A percentile compares a stretch with the other conserved stretches of the same genome.
Conservation (phyloP, 1,284 basidiomycete genomes). For the Coriolopsis trogii region DNA sequence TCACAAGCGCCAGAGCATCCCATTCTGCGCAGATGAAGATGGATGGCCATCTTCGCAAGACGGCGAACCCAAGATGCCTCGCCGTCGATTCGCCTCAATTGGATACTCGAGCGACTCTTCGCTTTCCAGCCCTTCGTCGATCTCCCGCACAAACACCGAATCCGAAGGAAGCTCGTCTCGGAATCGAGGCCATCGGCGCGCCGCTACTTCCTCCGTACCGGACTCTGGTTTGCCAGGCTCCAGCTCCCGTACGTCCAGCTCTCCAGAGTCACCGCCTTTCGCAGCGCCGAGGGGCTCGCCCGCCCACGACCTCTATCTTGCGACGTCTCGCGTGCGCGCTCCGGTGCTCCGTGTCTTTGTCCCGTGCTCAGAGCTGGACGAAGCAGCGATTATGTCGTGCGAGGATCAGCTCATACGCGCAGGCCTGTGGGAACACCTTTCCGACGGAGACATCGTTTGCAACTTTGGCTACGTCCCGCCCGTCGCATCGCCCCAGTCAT, state of each 20-base stretch:
- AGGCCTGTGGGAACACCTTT: constrained; percentile 72
- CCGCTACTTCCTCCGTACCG: constrained; percentile 11
- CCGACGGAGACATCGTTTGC: constrained; percentile 73
- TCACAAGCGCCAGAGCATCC: constrained; percentile 6
- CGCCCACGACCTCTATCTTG: constrained; percentile 63
- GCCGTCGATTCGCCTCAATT: constrained; percentile 42
- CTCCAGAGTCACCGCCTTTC: no score
- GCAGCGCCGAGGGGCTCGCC: constrained; percentile 36
- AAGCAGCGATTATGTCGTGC: constrained; percentile 53
- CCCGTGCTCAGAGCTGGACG: constrained; percentile 60
- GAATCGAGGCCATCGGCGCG: constrained; percentile 33
- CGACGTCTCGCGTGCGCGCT: constrained; percentile 64
- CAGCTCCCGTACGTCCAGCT: no score
- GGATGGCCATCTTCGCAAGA: constrained; percentile 24
- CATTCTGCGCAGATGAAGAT: constrained; percentile 42
- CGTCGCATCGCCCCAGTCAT: constrained; percentile 21
- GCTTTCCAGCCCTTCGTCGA: constrained; percentile 40
- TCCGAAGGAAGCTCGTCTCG: constrained; percentile 23
- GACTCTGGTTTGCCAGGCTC: constrained; percentile 22
- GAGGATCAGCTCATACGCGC: constrained; percentile 64
- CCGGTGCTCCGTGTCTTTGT: constrained; percentile 76
- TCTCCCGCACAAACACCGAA: constrained; percentile 37
- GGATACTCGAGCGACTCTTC: constrained; percentile 47
- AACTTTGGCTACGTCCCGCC: constrained; percentile 71
- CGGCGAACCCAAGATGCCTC: constrained; percentile 35